These are phyloP conservation scores for Pilasporangium apinafurcum DNA, from an alignment of 352 stramenopile species.

Conservation along the genomic window DNA sequence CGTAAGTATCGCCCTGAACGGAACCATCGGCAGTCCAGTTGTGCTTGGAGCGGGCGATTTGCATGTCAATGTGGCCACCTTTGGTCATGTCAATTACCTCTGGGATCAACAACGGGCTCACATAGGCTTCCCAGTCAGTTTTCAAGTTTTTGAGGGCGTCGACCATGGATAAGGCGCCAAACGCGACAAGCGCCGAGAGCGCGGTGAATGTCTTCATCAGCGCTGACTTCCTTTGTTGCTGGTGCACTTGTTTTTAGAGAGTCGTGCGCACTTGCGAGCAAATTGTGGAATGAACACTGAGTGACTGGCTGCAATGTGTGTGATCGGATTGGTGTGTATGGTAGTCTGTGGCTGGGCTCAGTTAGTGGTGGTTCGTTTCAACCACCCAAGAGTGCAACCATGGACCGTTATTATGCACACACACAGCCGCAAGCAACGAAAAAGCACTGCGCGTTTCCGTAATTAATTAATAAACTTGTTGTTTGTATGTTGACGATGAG, in stretches of 20 bases:
- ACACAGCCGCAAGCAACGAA: too few relatives aligned
- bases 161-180: not conserved
- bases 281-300: too few relatives aligned
- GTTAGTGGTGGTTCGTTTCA: too few relatives aligned
- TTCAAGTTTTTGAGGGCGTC: conserved; percentile 11
- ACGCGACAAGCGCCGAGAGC: not conserved
- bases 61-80: conserved; percentile 26
- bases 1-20: conserved; percentile 29
- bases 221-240: not conserved
- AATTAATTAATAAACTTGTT: too few relatives aligned
- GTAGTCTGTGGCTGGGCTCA: too few relatives aligned
- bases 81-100: conserved; percentile 30
- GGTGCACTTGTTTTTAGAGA: not conserved
- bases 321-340: too few relatives aligned
- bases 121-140: conserved; percentile 27
- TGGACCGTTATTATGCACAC: too few relatives aligned
- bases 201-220: not conserved
- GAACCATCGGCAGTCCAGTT: conserved; percentile 43
- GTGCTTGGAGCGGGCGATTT: conserved; percentile 30
- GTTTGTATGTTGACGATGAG: too few relatives aligned
- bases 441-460: too few relatives aligned
- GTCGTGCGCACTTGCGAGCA: not conserved
- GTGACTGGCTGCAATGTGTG: too few relatives aligned
- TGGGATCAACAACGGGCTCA: conserved; percentile 18
- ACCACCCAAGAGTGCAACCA: too few relatives aligned